phyloP scores from a whole-genome alignment of 495 filamentous ascomycete genomes.

The Cenococcum geophilum region DNA sequence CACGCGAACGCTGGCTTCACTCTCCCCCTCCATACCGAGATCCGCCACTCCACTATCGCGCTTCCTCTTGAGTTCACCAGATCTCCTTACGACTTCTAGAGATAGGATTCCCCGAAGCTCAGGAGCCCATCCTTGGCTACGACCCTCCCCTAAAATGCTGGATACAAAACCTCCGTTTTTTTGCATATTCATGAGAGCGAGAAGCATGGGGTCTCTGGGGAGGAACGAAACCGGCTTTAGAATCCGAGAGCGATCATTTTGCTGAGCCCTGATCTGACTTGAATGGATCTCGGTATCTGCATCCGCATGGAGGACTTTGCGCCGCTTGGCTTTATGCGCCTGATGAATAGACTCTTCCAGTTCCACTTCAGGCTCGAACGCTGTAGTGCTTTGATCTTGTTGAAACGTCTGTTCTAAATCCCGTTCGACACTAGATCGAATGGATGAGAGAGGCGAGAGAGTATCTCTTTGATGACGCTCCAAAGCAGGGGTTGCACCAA shows the following conservation, averaged over 20 bases:
- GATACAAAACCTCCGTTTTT: conserved; percentile 83
- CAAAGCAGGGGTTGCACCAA: not conserved
- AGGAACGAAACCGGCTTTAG: conserved; percentile 71
- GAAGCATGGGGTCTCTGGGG: conserved; percentile 74
- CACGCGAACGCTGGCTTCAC: conserved; percentile 12
- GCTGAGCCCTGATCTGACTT: conserved; percentile 66
- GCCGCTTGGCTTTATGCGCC: conserved; percentile 66
- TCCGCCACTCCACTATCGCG: conserved; percentile 82
- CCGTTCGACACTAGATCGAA: conserved; percentile 45
- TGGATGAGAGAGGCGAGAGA: conserved; percentile 59
- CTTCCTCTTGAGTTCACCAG: conserved; percentile 86
- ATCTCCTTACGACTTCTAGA: conserved; percentile 67
- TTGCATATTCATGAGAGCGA: conserved; percentile 85
- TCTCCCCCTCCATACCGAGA: conserved; percentile 65
- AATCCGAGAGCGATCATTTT: conserved; percentile 72
- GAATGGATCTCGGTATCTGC: conserved; percentile 53
- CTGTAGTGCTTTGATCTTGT: conserved; percentile 38
- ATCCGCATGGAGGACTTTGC: conserved; percentile 67
- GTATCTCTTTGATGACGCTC: conserved; percentile 52
- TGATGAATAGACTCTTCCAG: conserved; percentile 47
- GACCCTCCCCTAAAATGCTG: conserved; percentile 67
- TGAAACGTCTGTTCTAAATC: conserved; percentile 52
- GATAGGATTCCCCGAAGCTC: conserved; percentile 83
- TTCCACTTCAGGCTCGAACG: conserved; percentile 49
- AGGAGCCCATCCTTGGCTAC: conserved; percentile 76